Evolutionary conservation across 345 rosid species (phyloP).

Genomic region (Citrus hindsii): DNA sequence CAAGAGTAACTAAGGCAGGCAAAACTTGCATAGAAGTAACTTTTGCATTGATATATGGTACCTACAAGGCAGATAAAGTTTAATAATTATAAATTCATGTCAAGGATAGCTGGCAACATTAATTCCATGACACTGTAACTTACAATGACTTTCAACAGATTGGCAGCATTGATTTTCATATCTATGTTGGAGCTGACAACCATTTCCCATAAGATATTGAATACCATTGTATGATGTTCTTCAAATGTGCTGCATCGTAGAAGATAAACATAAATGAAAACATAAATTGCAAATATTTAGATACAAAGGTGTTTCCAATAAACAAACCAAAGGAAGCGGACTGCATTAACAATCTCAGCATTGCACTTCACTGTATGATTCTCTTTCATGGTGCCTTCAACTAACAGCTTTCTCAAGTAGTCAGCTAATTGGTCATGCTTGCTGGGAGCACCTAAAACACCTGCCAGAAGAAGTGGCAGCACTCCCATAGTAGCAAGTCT

Average conservation of each 20-base stretch:
- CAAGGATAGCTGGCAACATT: conserved; percentile 10
- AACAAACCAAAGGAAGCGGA: conserved; percentile 93
- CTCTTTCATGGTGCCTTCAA: conserved; percentile 54
- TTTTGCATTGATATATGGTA: conserved; percentile 78
- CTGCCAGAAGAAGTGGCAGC: conserved; percentile 87
- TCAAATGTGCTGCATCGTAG: conserved; percentile 66
- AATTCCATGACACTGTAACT: conserved; percentile 29
- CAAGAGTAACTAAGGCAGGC: conserved; percentile 93
- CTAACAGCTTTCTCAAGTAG: conserved; percentile 76
- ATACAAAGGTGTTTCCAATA: conserved; percentile 1
- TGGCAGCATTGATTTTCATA: conserved; percentile 78
- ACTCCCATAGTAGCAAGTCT: conserved; percentile 74
- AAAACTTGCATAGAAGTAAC: conserved; percentile 75
- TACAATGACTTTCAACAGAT: conserved; percentile 78
- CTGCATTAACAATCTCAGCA: conserved; percentile 66
- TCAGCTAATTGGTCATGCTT: conserved; percentile 60
- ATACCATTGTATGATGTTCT: conserved; percentile 77
- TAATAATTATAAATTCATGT: background rate
- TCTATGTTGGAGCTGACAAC: conserved; percentile 76
- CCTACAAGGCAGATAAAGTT: conserved; percentile 40
- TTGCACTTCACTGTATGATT: conserved; percentile 43
- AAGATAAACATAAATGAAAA: conserved; percentile 21
- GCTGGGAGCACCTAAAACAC: conserved; percentile 87
- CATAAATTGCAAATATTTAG: conserved; percentile 6
- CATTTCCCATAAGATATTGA: conserved; percentile 94